Evolutionary conservation across 1,284 basidiomycete species (phyloP).

Genomic region (Ganoderma leucocontextum): DNA sequence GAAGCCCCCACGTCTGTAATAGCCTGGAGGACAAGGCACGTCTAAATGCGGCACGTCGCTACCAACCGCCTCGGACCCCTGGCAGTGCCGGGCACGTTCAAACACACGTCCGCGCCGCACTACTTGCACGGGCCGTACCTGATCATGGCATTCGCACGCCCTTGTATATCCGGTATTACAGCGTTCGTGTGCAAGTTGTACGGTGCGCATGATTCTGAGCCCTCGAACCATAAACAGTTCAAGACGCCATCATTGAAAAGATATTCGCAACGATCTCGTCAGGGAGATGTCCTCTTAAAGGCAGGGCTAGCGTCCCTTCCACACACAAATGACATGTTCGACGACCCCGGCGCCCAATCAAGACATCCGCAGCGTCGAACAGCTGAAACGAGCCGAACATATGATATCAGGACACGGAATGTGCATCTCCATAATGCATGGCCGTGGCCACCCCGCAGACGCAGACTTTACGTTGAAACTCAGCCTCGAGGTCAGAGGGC

Average conservation of each 20-base stretch:
- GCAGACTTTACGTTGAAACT: background rate
- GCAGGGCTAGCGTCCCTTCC: background rate
- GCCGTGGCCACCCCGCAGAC: too few relatives aligned
- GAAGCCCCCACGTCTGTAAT: background rate
- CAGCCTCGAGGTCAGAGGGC: background rate
- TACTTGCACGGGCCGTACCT: background rate
- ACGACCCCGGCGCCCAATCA: background rate
- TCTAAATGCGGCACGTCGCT: conserved; percentile 10
- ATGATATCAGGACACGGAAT: background rate
- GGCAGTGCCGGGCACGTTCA: background rate
- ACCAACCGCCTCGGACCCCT: background rate
- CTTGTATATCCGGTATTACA: background rate
- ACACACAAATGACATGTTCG: background rate
- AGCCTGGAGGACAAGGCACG: background rate
- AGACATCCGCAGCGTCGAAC: background rate
- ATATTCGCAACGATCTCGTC: background rate
- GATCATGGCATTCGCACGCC: background rate
- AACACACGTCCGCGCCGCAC: background rate
- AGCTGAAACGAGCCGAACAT: background rate
- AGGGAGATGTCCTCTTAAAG: background rate
- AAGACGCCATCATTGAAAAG: background rate
- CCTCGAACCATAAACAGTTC: background rate
- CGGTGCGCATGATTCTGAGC: background rate
- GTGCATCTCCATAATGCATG: background rate
- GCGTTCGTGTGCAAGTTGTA: background rate